Conservation (phyloP, 352 stramenopile species). For the Elongisporangium anandrum region DNA sequence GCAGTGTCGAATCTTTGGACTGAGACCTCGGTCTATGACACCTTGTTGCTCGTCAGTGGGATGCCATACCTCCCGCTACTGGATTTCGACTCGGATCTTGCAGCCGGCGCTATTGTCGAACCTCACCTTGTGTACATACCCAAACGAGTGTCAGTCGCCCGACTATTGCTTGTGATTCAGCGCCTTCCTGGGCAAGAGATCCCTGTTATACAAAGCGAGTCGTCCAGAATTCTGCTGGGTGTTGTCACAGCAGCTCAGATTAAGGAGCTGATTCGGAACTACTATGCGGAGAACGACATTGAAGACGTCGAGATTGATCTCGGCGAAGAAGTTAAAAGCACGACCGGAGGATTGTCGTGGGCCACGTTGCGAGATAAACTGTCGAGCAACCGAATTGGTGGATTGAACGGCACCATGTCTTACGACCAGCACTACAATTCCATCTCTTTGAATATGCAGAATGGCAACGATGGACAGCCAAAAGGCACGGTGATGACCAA, state of each 20-base stretch:
- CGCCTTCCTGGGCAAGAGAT: slow-evolving; percentile 68
- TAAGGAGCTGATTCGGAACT: slow-evolving; percentile 54
- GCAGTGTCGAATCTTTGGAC: slow-evolving; percentile 55
- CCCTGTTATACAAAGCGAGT: slow-evolving; percentile 64
- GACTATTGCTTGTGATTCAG: slow-evolving; percentile 70
- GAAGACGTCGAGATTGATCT: slow-evolving; percentile 63
- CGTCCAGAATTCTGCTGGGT: slow-evolving; percentile 61
- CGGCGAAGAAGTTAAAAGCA: slow-evolving; percentile 47
- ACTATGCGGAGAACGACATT: slow-evolving; percentile 50
- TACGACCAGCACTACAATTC: slow-evolving; percentile 64
- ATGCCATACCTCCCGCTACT: slow-evolving; percentile 84
- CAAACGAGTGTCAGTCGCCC: slow-evolving; percentile 65
- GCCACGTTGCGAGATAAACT: slow-evolving; percentile 59
- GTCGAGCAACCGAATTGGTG: slow-evolving; percentile 38
- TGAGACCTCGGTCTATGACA: slow-evolving; percentile 83
- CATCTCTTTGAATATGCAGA: background rate
- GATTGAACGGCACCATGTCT: slow-evolving; percentile 61
- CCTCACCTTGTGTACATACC: slow-evolving; percentile 64
- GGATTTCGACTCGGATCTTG: slow-evolving; percentile 57
- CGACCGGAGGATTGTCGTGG: slow-evolving; percentile 41
- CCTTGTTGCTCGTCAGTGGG: slow-evolving; percentile 61
- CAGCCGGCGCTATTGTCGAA: slow-evolving; percentile 68
- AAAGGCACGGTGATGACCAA: slow-evolving; percentile 19
- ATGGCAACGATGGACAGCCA: slow-evolving; percentile 19
- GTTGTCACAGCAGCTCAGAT: slow-evolving; percentile 56